phyloP scores from a whole-genome alignment of 345 rosid genomes.

The Brassica napus region DNA sequence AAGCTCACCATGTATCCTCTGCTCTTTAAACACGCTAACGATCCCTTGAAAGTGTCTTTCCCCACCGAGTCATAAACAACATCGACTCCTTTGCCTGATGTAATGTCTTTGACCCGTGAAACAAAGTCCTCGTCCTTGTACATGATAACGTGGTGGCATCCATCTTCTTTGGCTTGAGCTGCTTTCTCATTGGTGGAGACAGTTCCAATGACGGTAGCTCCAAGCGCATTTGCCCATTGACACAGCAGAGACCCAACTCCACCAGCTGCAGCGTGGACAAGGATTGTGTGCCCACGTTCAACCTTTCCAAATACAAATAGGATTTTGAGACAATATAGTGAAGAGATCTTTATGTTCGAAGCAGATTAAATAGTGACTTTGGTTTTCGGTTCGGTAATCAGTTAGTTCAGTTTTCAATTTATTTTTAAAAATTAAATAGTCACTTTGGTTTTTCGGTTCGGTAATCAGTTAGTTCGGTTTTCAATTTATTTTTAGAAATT shows the following conservation, averaged over 20 bases:
- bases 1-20: slow-evolving; percentile 86
- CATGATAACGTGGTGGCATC: slow-evolving; percentile 81
- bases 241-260: slow-evolving; percentile 91
- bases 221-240: slow-evolving; percentile 90
- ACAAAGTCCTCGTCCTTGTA: slow-evolving; percentile 84
- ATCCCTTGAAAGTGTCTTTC: slow-evolving; percentile 83
- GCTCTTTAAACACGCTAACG: slow-evolving; percentile 70
- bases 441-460: too few relatives aligned
- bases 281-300: slow-evolving; percentile 71
- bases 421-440: too few relatives aligned
- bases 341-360: neutral
- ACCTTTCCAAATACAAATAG: slow-evolving; percentile 43
- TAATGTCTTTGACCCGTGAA: slow-evolving; percentile 69
- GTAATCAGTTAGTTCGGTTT: too few relatives aligned
- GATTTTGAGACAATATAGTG: neutral
- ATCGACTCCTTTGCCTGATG: slow-evolving; percentile 72
- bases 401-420: too few relatives aligned
- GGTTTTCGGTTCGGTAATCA: neutral
- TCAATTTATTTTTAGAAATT: too few relatives aligned
- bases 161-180: slow-evolving; percentile 89
- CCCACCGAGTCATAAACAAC: slow-evolving; percentile 95
- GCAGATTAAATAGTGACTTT: neutral
- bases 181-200: slow-evolving; percentile 84
- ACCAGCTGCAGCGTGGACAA: slow-evolving; percentile 95
- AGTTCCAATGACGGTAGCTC: slow-evolving; percentile 79